Evolutionary conservation across 2,329 filamentous ascomycete species (phyloP).

Genomic region (Beauveria sp.): DNA sequence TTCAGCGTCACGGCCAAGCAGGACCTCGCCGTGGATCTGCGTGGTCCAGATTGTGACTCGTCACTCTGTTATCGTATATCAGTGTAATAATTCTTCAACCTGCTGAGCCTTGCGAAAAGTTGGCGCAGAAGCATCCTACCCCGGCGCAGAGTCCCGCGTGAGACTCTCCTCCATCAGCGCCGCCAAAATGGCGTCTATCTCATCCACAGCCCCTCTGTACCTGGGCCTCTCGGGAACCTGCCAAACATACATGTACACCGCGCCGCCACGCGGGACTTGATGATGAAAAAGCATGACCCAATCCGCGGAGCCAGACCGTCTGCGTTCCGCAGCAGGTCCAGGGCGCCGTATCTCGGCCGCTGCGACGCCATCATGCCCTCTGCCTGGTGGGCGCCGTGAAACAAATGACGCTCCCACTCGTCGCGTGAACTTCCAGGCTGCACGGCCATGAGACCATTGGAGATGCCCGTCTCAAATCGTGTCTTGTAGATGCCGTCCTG

Average conservation of each 20-base stretch:
- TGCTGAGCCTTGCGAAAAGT: background rate
- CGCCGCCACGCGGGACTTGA: constrained; percentile 11
- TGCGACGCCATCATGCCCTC: background rate
- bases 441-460: constrained; percentile 15
- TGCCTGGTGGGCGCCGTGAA: background rate
- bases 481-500: constrained; percentile 14
- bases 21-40: constrained; percentile 16
- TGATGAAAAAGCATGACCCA: constrained; percentile 16
- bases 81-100: background rate
- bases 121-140: constrained; percentile 11
- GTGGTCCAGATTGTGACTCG: constrained; percentile 16
- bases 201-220: constrained; percentile 13
- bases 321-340: constrained; percentile 15
- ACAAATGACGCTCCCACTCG: constrained; percentile 9
- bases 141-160: constrained; percentile 14
- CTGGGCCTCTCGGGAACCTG: constrained; percentile 14
- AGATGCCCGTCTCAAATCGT: constrained; percentile 18
- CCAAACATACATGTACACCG: constrained; percentile 17
- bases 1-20: constrained; percentile 15
- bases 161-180: constrained; percentile 17
- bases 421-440: constrained; percentile 12
- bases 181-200: constrained; percentile 15
- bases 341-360: constrained; percentile 17
- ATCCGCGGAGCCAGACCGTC: constrained; percentile 16
- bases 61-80: background rate